Conservation (phyloP, 2,329 filamentous ascomycete species). For the Sphaerulina musiva region DNA sequence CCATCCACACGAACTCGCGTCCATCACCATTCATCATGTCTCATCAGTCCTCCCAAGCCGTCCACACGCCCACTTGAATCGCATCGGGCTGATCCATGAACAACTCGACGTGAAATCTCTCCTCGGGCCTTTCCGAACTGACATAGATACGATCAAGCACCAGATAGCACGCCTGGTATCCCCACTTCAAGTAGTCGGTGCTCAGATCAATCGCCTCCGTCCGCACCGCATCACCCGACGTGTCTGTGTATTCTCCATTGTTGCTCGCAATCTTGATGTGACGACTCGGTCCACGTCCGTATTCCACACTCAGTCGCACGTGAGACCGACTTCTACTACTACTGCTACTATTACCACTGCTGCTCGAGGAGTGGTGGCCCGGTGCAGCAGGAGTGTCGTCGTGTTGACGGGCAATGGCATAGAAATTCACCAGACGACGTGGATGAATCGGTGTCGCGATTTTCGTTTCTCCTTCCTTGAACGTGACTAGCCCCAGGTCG, state of each 20-base stretch:
- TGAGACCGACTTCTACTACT: conserved; percentile 35
- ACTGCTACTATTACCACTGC: not conserved
- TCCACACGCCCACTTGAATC: conserved; percentile 42
- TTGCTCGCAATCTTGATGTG: conserved; percentile 58
- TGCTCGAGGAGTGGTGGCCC: conserved; percentile 4
- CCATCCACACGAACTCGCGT: too few species aligned
- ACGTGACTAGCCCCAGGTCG: conserved; percentile 50
- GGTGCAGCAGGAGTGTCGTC: conserved; percentile 12
- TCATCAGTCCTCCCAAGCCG: conserved; percentile 37
- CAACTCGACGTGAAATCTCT: conserved; percentile 48
- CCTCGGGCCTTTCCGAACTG: conserved; percentile 40
- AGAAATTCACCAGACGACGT: conserved; percentile 43
- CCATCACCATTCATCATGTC: too few species aligned
- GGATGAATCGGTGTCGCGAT: conserved; percentile 48
- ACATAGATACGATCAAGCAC: conserved; percentile 74
- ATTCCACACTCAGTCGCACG: conserved; percentile 66
- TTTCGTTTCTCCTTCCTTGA: conserved; percentile 45
- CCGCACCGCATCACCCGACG: conserved; percentile 53
- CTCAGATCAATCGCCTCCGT: conserved; percentile 69
- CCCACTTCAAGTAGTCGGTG: conserved; percentile 45
- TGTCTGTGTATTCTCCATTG: conserved; percentile 68
- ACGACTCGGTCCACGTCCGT: conserved; percentile 64
- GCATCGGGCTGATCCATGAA: conserved; percentile 42
- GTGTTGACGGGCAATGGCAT: conserved; percentile 25
- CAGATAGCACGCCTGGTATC: conserved; percentile 61